Evolutionary conservation across 1,284 basidiomycete genomes (phyloP).

Genomic region (Vanrija sp.): DNA sequence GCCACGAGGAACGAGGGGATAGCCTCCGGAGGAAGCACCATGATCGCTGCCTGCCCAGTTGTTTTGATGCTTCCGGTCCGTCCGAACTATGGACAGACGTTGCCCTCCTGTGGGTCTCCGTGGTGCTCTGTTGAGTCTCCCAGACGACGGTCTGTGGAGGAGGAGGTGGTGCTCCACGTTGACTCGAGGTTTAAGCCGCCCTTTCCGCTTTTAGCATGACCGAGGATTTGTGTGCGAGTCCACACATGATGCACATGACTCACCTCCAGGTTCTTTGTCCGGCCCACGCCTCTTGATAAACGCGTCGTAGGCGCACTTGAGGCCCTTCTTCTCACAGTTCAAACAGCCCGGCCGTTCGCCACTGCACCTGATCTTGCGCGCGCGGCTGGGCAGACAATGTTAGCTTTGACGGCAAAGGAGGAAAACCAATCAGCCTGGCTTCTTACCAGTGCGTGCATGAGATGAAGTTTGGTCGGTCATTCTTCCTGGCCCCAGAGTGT

Average conservation of each 20-base stretch:
- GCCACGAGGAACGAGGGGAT: no score
- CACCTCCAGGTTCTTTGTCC: slow-evolving; percentile 25
- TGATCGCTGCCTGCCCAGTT: no score
- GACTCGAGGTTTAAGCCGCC: slow-evolving; percentile 10
- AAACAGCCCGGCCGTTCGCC: slow-evolving; percentile 16
- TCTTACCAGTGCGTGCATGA: slow-evolving; percentile 15
- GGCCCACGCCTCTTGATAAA: slow-evolving; percentile 18
- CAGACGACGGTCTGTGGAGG: no score
- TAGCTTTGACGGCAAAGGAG: no score
- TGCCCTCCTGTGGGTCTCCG: no score
- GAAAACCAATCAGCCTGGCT: neutral
- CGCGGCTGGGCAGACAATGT: slow-evolving; percentile 7
- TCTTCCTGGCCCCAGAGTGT: neutral
- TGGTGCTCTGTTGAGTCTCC: no score
- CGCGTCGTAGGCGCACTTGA: slow-evolving; percentile 16
- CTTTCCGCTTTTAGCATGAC: neutral
- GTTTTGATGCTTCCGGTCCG: no score
- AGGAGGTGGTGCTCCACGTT: slow-evolving; percentile 1
- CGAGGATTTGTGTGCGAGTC: neutral
- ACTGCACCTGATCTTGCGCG: slow-evolving; percentile 21
- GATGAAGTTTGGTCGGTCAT: slow-evolving; percentile 8
- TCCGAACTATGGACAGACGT: no score
- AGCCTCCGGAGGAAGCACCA: no score
- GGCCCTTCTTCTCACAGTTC: slow-evolving; percentile 16
- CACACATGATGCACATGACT: slow-evolving; percentile 1